Evolutionary conservation across 805 yeast genomes (phyloP), one percentile per base, ranked within the genome.

Genomic region (Naumovozyma castellii): DNA sequence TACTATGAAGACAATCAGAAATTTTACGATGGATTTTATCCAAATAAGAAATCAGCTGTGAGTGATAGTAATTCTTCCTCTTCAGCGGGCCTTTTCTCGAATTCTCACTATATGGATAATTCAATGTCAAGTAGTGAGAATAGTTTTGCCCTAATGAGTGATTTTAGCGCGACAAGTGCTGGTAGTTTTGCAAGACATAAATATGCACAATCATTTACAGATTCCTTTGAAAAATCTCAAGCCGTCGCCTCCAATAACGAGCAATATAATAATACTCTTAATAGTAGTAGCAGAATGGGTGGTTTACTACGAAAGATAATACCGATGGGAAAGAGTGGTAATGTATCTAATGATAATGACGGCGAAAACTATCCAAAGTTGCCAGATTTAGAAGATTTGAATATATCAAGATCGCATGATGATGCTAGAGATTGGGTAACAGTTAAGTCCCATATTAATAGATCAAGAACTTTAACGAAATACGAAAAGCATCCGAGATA

Each of bases 91-190:
- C 36, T 50, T 4, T 65, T 65, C 40, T 64, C 69, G 5, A 61
- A 62, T 37, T 66, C 77, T 1, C 69, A 74, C 12, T 69, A 66
- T 38, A 64, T 75, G 53, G 71, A 73, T 1, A 69, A 67, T 40
- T 79, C 87, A 1, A 48, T 55, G 18, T 52, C 63, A 13, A 66
- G 68, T 13, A 59, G 64, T 40, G 62, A 59, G 32, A 52, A 57
- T 31, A 64, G 70, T 38, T 61, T 69, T 20, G 67, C 74, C 2
- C 54, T 67, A 8, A 57, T 70, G 61, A 70, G 75, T 28, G 92
- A 84, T 56, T 72, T 83, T 45, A 82, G 92, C 63, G 95, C 95
- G 3, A 83, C 95, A 0, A 80, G 92, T 46, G 94, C 95, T 1
- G 94, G 94, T 0, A 83, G 94, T 22, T 77, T 78, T 43, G 77